Percentiles rank a stretch among this genome's conserved stretches.
Evolutionary conservation across 805 yeast genomes (phyloP).

Genomic region (Suhomyces kilbournensis): DNA sequence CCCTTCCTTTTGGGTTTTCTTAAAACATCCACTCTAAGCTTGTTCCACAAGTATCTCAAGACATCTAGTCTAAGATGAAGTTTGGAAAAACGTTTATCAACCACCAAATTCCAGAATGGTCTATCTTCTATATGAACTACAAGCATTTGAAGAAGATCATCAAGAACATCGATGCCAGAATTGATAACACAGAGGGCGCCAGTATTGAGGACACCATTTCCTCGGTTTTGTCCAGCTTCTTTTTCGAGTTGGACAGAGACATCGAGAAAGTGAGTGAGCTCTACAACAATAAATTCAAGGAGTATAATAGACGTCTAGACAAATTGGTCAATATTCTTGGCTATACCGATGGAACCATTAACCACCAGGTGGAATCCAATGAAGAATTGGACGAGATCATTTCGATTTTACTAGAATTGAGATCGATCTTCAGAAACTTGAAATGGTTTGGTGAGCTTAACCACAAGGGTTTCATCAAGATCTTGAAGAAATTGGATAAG

Average conservation of each 20-base stretch:
- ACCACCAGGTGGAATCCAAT: constrained; percentile 32
- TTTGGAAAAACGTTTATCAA: constrained; percentile 75
- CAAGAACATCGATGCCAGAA: constrained; percentile 52
- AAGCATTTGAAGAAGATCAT: constrained; percentile 79
- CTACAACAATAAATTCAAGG: constrained; percentile 68
- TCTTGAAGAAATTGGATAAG: constrained; percentile 86
- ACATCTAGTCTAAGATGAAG: constrained; percentile 47
- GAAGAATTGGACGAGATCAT: constrained; percentile 43
- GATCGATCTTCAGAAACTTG: constrained; percentile 73
- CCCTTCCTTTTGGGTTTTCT: background rate
- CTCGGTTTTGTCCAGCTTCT: constrained; percentile 59
- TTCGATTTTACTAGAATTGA: constrained; percentile 65
- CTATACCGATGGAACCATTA: constrained; percentile 19
- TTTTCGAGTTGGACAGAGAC: constrained; percentile 74
- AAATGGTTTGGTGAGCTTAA: constrained; percentile 94
- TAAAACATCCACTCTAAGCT: background rate
- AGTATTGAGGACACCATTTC: constrained; percentile 19
- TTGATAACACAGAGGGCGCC: constrained; percentile 31
- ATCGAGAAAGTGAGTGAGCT: constrained; percentile 79
- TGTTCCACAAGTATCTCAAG: background rate
- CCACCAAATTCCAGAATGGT: constrained; percentile 96
- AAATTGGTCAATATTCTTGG: constrained; percentile 40
- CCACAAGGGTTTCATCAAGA: constrained; percentile 84
- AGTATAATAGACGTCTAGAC: constrained; percentile 68
- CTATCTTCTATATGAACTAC: constrained; percentile 76